Conservation (phyloP, 177 flowering plant species). For the Vitis hybrid region DNA sequence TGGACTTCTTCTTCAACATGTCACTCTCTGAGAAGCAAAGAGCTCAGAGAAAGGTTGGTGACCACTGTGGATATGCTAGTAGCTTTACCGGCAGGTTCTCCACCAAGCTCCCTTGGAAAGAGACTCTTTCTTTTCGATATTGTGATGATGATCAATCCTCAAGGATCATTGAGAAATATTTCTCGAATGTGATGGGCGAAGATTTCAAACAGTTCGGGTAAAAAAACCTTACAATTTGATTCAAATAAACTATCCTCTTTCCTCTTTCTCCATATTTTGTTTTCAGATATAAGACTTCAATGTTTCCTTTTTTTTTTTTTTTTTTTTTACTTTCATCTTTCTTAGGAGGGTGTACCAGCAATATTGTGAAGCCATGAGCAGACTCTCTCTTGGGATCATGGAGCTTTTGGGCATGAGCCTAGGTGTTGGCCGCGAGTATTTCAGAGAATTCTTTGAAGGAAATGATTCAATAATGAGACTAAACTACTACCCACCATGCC, state of each 20-base stretch:
- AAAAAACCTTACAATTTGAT: neutral
- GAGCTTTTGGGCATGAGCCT: conserved; percentile 63
- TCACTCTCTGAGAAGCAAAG: conserved; percentile 35
- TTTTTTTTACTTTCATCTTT: neutral
- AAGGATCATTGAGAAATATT: conserved; percentile 39
- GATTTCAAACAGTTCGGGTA: conserved; percentile 50
- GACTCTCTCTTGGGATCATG: conserved; percentile 48
- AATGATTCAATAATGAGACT: conserved; percentile 63
- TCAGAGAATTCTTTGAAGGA: conserved; percentile 46
- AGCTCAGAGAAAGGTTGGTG: conserved; percentile 45
- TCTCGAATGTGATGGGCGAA: conserved; percentile 38
- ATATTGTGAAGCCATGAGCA: conserved; percentile 58
- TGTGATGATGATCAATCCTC: conserved; percentile 9
- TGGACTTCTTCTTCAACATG: conserved; percentile 40
- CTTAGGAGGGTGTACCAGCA: conserved; percentile 52
- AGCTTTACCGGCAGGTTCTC: conserved; percentile 50
- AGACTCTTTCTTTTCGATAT: conserved; percentile 44
- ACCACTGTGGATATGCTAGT: conserved; percentile 46
- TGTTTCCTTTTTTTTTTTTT: neutral
- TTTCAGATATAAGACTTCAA: neutral
- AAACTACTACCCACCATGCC: conserved; percentile 66
- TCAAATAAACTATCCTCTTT: neutral
- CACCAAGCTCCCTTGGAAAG: conserved; percentile 62
- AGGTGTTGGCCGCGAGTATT: conserved; percentile 39
- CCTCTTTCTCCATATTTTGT: neutral